A percentile compares a stretch with the other conserved stretches of the same genome.
These are phyloP conservation scores for Russula ochroleuca DNA, from an alignment of 768 basidiomycete genomes.

Conservation along the genomic window DNA sequence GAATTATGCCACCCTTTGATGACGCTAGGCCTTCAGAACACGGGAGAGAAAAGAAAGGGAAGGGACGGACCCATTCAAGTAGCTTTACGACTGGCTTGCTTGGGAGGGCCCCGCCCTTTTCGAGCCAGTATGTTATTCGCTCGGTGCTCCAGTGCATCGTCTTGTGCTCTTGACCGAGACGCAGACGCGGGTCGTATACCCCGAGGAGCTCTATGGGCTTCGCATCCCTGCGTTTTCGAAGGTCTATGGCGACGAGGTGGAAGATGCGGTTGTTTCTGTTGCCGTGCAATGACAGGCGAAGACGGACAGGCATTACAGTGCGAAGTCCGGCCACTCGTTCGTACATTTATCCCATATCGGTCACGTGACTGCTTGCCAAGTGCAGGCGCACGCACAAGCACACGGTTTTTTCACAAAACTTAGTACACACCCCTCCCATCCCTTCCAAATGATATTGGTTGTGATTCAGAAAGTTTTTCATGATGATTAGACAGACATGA, in stretches of 20 bases:
- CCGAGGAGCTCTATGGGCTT: slow-evolving; percentile 86
- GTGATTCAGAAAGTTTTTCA: not conserved
- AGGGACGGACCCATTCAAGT: slow-evolving; percentile 65
- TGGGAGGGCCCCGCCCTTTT: slow-evolving; percentile 71
- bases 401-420: not conserved
- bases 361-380: not conserved
- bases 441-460: not conserved
- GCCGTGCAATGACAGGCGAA: slow-evolving; percentile 84
- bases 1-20: slow-evolving; percentile 56
- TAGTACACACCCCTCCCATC: not conserved
- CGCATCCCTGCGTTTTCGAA: slow-evolving; percentile 67
- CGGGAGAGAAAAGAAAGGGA: not conserved
- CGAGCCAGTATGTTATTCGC: slow-evolving; percentile 86
- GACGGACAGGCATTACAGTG: slow-evolving; percentile 80
- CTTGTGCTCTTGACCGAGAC: slow-evolving; percentile 53
- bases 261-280: slow-evolving; percentile 68
- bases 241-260: slow-evolving; percentile 81
- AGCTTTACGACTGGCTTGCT: slow-evolving; percentile 71
- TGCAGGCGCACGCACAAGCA: too few species aligned
- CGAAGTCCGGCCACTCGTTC: too few species aligned
- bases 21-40: slow-evolving; percentile 4
- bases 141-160: slow-evolving; percentile 86
- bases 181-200: slow-evolving; percentile 69
- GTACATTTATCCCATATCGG: not conserved
- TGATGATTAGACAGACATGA: not conserved